Base-by-base conservation (phyloP, 148 eudicot species). In the Vaccinium vitisidaea region DNA sequence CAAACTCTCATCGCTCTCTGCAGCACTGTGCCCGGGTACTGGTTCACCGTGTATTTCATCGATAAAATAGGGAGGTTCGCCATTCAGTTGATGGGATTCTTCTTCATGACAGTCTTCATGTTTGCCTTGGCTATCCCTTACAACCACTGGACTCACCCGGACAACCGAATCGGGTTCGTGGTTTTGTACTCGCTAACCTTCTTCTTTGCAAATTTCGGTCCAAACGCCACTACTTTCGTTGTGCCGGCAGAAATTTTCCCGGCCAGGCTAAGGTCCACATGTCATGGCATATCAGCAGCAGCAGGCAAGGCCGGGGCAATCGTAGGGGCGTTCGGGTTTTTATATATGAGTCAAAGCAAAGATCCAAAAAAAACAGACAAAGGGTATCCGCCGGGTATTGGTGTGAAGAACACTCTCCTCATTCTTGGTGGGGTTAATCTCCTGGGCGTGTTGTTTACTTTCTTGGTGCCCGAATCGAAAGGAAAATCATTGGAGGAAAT, bases 231-330 rank as follows among this genome's bases (percentile, higher is more conserved):
- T 56, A 93, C 94, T 4, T 93, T 93, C 83, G 92, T 93, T 0
- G 95, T 93, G 52, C 95, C 94, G 0, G 95, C 94, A 0, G 95
- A 93, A 89, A 93, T 93, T 56, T 92, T 93, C 83, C 95, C 95
- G 2, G 95, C 95, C 0, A 88, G 95, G 73, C 58, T 93, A 12
- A 86, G 95, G 84, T 93, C 95, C 0, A 93, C 95, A 0, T 92
- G 95, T 25, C 95, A 93, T 77, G 95, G 94, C 46, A 86, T 92
- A 81, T 93, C 93, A 0, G 94, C 95, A 19, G 94, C 94, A 2
- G 21, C 91, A 2, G 95, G 95, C 12, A 93, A 93, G 86, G 87
- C 92, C 0, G 95, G 95, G 48, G 94, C 94, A 2, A 93, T 92
- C 0, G 80, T 91, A 0, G 94, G 94, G 61, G 93, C 93, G 0